These are phyloP conservation scores for Plasmodium sp. DNA, from an alignment of 169 alveolate genomes.

Conservation along the genomic window DNA sequence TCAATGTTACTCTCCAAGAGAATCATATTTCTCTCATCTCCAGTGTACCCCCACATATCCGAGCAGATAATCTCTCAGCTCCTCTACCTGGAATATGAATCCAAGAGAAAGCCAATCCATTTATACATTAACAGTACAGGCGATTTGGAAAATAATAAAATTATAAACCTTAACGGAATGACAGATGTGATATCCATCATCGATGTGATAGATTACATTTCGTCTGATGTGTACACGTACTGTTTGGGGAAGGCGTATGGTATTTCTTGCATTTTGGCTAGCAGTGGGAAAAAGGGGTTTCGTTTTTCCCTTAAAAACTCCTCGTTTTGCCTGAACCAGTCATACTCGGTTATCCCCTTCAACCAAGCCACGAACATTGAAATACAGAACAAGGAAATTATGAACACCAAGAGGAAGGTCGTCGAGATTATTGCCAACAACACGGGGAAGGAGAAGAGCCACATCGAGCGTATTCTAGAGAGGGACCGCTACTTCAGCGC, in stretches of 20 bases:
- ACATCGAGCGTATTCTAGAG: conserved; percentile 29
- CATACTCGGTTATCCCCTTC: conserved; percentile 74
- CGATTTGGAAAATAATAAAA: conserved; percentile 71
- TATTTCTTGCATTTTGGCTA: conserved; percentile 78
- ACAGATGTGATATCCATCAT: conserved; percentile 80
- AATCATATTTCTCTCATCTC: conserved; percentile 79
- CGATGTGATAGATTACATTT: conserved; percentile 80
- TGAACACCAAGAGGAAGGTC: conserved; percentile 78
- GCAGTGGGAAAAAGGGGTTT: conserved; percentile 81
- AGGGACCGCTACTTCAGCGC: conserved; percentile 60
- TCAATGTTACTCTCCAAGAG: conserved; percentile 80
- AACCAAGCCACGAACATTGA: conserved; percentile 82
- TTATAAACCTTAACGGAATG: conserved; percentile 73
- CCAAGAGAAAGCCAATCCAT: conserved; percentile 82
- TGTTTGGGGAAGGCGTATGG: conserved; percentile 81
- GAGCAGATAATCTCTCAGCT: conserved; percentile 80
- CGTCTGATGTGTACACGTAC: conserved; percentile 32
- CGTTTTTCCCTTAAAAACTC: conserved; percentile 81
- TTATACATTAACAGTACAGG: conserved; percentile 80
- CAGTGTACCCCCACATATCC: conserved; percentile 80
- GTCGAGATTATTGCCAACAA: conserved; percentile 74
- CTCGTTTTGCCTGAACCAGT: conserved; percentile 78
- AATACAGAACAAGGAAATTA: conserved; percentile 80
- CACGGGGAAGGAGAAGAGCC: conserved; percentile 70
- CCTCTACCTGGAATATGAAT: conserved; percentile 80